These are phyloP conservation scores for Russula sp. DNA, from an alignment of 768 basidiomycete genomes.

Conservation along the genomic window DNA sequence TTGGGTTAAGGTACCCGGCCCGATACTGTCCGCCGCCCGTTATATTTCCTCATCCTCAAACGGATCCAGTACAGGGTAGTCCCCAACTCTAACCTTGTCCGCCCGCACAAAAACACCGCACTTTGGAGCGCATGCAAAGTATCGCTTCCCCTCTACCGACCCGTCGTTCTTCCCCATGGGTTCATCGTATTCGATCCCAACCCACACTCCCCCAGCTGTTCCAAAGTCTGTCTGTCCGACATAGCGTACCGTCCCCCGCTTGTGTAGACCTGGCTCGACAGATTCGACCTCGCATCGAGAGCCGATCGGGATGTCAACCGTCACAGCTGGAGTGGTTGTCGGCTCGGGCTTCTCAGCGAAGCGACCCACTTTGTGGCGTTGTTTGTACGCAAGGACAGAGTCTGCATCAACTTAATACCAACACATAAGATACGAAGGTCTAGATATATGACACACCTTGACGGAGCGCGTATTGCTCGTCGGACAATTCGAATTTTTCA, in stretches of 20 bases:
- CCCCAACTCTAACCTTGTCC: conserved; percentile 76
- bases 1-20: not conserved
- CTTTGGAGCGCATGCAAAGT: conserved; percentile 74
- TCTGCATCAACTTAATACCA: conserved; percentile 45
- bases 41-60: conserved; percentile 76
- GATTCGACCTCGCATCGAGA: conserved; percentile 83
- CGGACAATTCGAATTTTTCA: conserved; percentile 87
- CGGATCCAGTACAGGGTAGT: conserved; percentile 83
- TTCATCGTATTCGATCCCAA: conserved; percentile 94
- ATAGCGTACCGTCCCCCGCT: conserved; percentile 83
- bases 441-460: conserved; percentile 50
- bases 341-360: conserved; percentile 61
- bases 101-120: conserved; percentile 86
- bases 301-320: conserved; percentile 58
- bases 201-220: conserved; percentile 65
- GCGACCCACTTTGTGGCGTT: conserved; percentile 81
- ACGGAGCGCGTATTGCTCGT: conserved; percentile 76
- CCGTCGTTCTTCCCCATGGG: conserved; percentile 96
- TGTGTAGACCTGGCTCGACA: conserved; percentile 61
- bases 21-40: conserved; percentile 6
- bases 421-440: not conserved
- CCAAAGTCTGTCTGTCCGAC: conserved; percentile 79
- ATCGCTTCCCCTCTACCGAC: conserved; percentile 82
- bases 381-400: conserved; percentile 86
- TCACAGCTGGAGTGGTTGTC: conserved; percentile 32